These are phyloP conservation scores for Chlorociboria aeruginascens DNA, from an alignment of 495 filamentous ascomycete genomes.

Conservation along the genomic window DNA sequence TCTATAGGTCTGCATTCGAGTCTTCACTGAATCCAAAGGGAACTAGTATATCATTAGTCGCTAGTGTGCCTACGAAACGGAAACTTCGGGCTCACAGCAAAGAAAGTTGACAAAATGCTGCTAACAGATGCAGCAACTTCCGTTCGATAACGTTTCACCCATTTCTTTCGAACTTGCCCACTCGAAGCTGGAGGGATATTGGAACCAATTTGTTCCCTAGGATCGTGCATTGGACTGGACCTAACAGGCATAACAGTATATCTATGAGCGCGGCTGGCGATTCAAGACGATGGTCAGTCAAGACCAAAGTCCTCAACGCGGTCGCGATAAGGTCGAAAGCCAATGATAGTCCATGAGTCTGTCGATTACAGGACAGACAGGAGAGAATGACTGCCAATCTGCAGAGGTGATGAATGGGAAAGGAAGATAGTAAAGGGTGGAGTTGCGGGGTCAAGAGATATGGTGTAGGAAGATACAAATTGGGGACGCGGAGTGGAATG, in stretches of 20 bases:
- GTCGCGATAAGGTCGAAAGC: constrained; percentile 44
- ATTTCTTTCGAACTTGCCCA: constrained; percentile 38
- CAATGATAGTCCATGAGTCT: constrained; percentile 44
- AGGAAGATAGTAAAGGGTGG: neutral
- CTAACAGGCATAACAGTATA: constrained; percentile 40
- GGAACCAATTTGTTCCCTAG: constrained; percentile 23
- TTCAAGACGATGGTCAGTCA: constrained; percentile 37
- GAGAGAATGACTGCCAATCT: constrained; percentile 2
- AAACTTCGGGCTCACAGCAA: constrained; percentile 36
- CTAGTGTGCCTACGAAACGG: neutral
- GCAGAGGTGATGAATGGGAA: neutral
- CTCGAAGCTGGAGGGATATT: constrained; percentile 14
- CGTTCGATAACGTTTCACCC: constrained; percentile 65
- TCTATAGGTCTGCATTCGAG: constrained; percentile 74
- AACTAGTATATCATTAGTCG: constrained; percentile 34
- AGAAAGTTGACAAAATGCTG: constrained; percentile 61
- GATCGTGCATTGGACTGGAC: constrained; percentile 29
- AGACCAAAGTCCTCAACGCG: constrained; percentile 43
- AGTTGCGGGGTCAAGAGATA: constrained; percentile 11
- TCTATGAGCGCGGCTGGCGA: constrained; percentile 21
- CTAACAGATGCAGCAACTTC: constrained; percentile 64
- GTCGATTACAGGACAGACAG: constrained; percentile 3
- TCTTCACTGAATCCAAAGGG: constrained; percentile 76
- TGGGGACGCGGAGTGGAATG: neutral
- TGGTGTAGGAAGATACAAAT: constrained; percentile 1